Conservation (phyloP, 345 rosid species). For the Pseudoturritis turrita region DNA sequence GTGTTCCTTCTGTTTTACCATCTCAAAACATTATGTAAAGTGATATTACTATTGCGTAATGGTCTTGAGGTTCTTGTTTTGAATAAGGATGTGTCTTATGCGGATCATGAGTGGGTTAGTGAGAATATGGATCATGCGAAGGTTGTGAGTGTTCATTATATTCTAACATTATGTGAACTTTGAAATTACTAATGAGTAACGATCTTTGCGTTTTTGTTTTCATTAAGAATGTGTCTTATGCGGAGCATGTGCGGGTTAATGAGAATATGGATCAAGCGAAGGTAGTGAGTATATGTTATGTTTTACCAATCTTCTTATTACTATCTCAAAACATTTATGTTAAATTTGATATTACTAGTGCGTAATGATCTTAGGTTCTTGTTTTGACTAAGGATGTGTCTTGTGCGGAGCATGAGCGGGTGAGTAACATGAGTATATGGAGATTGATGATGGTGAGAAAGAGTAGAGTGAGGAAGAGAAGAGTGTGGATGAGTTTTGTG, state of each 20-base stretch:
- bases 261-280: background rate
- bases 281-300: too few species aligned
- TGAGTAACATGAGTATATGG: background rate
- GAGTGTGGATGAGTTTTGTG: background rate
- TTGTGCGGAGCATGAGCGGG: background rate
- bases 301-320: too few species aligned
- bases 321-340: too few species aligned
- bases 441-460: background rate
- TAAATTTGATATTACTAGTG: too few species aligned
- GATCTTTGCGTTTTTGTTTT: background rate
- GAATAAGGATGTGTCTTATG: background rate
- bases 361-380: background rate
- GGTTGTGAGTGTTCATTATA: background rate
- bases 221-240: background rate
- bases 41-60: background rate
- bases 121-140: background rate
- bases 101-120: background rate
- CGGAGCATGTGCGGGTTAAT: background rate
- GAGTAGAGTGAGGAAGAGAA: too few species aligned
- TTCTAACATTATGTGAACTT: background rate
- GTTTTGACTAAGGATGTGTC: background rate
- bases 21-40: background rate
- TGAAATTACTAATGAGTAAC: background rate
- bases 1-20: too few species aligned
- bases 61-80: background rate